These are phyloP conservation scores for Hymenoscyphus fructigenus DNA, from an alignment of 2,329 filamentous ascomycete genomes.

Conservation along the genomic window DNA sequence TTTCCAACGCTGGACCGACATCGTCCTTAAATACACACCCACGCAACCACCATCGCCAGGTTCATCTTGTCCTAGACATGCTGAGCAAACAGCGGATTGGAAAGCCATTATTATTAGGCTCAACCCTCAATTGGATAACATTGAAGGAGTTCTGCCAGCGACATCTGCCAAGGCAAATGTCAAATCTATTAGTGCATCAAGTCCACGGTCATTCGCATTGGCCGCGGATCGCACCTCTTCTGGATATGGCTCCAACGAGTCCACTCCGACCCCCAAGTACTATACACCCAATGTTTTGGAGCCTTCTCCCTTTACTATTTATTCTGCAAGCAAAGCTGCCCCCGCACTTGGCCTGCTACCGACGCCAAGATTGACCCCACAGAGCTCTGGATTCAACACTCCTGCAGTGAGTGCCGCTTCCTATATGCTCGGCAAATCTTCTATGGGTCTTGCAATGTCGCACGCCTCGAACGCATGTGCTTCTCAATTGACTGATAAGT, in stretches of 20 bases:
- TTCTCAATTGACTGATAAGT: conserved; percentile 53
- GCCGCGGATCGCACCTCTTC: conserved; percentile 41
- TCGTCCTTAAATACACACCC: conserved; percentile 77
- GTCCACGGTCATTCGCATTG: conserved; percentile 41
- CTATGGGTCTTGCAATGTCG: conserved; percentile 61
- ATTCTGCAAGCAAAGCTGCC: conserved; percentile 48
- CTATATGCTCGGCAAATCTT: conserved; percentile 50
- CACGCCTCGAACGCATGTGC: conserved; percentile 50
- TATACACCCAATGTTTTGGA: conserved; percentile 51
- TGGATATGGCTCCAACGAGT: conserved; percentile 42
- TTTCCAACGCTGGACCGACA: conserved; percentile 91
- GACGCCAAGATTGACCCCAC: conserved; percentile 58
- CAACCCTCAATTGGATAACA: conserved; percentile 57
- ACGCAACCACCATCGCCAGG: conserved; percentile 57
- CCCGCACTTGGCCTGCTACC: conserved; percentile 57
- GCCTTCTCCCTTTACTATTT: conserved; percentile 44
- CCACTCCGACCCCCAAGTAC: conserved; percentile 44
- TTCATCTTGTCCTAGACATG: conserved; percentile 25
- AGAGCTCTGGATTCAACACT: conserved; percentile 56
- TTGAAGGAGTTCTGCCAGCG: conserved; percentile 50
- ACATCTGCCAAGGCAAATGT: conserved; percentile 25
- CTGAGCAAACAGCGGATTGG: conserved; percentile 47
- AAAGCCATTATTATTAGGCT: conserved; percentile 57
- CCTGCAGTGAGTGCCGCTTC: conserved; percentile 57
- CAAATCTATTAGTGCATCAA: conserved; percentile 24